phyloP scores from a whole-genome alignment of 2,329 filamentous ascomycete species.

The Ophiostoma pallidulum region DNA sequence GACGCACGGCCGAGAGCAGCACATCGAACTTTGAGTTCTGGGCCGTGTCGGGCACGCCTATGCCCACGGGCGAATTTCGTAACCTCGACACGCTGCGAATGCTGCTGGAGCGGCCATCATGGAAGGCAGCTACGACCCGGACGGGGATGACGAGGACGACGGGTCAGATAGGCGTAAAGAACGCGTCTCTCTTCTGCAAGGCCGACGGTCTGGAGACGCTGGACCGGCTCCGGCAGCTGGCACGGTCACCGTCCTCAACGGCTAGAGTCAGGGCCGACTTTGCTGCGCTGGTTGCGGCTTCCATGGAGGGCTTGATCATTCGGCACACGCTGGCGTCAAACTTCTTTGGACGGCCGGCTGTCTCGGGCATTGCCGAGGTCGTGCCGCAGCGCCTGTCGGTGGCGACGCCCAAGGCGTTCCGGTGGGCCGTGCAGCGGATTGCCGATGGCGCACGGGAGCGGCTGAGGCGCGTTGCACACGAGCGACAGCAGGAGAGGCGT shows the following conservation, averaged over 20 bases:
- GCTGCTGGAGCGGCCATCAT: constrained; percentile 2
- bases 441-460: neutral
- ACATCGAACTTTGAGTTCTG: constrained; percentile 10
- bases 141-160: neutral
- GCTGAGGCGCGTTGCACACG: neutral
- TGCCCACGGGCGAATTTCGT: constrained; percentile 1
- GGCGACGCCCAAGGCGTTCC: neutral
- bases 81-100: neutral
- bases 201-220: too few species aligned
- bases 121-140: neutral
- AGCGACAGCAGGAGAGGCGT: too few species aligned
- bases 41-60: constrained; percentile 11
- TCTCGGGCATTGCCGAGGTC: neutral
- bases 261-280: too few species aligned
- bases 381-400: neutral
- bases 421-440: neutral
- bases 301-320: too few species aligned
- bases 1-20: neutral
- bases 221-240: too few species aligned
- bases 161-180: too few species aligned
- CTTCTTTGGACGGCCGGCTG: too few species aligned
- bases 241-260: too few species aligned
- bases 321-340: too few species aligned
- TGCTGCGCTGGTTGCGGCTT: too few species aligned
- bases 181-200: too few species aligned